Conservation (phyloP, 108 stramenopile species). For the Ochromonas danica region DNA sequence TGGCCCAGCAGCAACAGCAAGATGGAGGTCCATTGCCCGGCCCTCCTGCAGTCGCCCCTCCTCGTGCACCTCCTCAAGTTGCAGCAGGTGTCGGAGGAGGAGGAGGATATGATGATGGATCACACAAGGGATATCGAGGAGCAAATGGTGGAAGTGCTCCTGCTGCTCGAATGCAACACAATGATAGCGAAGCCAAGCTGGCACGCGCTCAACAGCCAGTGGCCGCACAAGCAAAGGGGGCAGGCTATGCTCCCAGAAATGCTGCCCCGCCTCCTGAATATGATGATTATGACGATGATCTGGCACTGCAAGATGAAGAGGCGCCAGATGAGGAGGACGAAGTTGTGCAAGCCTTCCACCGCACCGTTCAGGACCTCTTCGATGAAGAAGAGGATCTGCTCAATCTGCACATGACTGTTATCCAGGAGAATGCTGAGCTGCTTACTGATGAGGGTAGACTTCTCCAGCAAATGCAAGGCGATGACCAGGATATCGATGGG, state of each 20-base stretch:
- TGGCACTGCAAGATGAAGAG: neutral
- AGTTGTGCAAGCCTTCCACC: conserved; percentile 56
- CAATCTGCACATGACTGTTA: conserved; percentile 83
- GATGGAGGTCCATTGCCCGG: too few species aligned
- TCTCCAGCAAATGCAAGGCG: conserved; percentile 76
- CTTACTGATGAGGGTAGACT: conserved; percentile 86
- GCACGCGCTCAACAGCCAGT: too few species aligned
- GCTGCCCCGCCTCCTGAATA: too few species aligned
- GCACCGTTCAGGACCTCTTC: conserved; percentile 72
- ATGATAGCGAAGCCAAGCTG: too few species aligned
- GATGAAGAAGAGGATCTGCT: conserved; percentile 93
- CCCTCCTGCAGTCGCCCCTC: neutral
- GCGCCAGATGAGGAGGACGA: conserved; percentile 48
- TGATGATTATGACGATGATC: conserved; percentile 36
- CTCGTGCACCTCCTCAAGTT: neutral
- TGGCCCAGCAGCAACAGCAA: neutral
- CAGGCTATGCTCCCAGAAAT: too few species aligned
- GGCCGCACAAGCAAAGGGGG: too few species aligned
- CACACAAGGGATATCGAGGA: too few species aligned
- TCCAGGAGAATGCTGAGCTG: conserved; percentile 87
- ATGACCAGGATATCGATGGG: conserved; percentile 80
- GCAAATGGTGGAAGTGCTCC: too few species aligned
- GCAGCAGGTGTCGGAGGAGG: too few species aligned
- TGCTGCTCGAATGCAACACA: too few species aligned
- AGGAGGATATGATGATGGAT: too few species aligned